Evolutionary conservation across 2,329 filamentous ascomycete genomes (phyloP), one percentile per base, ranked within the genome.

Genomic region (Aspergillus glaucus): DNA sequence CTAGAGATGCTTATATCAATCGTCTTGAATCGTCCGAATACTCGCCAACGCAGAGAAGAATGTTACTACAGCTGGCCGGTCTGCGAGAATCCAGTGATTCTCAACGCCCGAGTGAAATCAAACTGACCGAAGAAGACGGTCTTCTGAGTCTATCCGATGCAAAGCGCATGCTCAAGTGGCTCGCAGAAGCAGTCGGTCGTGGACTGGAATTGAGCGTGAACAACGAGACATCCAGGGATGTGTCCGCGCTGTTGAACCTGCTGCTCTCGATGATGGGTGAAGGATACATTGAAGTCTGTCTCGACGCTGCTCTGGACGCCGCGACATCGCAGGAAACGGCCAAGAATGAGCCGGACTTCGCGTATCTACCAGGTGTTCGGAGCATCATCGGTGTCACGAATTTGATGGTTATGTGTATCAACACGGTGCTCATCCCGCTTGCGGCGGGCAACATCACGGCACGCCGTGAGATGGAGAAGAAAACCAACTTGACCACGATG

Each of bases 131-230:
- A 51, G 84, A 92, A 62, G 92, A 98, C 62, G 93, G 93, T 30
- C 78, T 83, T 49, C 75, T 97, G 22, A 92, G 85, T 57, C 76
- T 94, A 4, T 77, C 82, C n/a, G 90, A 87, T 65, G 88, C 91
- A n/a, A 97, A 97, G 72, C 82, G 93, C 49, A 98, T 98, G 91
- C 79, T 98, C 51, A 94, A 88, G 65, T 98, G 93, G 93, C 75
- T 98, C 37, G 93, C 93, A 2, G 93, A 98, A 74, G 90, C 88
- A 53, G 92, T 98, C 21, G 87, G 93, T 36, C 80, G 93, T 54
- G 89, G 90, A 0, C 77, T 98, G 8, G 93, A 98, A 67, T 77
- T 98, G n/a, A 90, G 88, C 21, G 86, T 88, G 21, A 84, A 85
- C 45, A 86, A 80, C 49, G 93, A 98, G 59, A 96, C 90, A 4